Evolutionary conservation across 1,139 yeast species (phyloP), one percentile per base, ranked within the genome.

Genomic region (Debaryomyces coudertii): DNA sequence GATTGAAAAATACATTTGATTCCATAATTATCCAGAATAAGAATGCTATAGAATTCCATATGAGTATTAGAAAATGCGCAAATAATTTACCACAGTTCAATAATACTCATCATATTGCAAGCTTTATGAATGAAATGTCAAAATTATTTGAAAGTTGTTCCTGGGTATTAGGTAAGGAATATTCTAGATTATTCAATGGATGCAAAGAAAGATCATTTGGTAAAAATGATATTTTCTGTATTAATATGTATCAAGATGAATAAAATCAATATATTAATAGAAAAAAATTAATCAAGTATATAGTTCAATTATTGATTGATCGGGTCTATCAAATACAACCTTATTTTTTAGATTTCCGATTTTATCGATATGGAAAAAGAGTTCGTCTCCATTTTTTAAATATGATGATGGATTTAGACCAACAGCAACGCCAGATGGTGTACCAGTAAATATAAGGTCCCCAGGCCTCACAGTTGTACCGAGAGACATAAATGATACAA

Each of bases 341-440:
- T 55, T 60, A 60, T 77, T 78, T 14, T 52, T 49, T 46, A 79
- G 69, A 4, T 76, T 56, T 2, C 83, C 83, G 18, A 79, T 72
- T 7, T 66, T 60, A 12, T 69, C 73, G 24, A 79, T 60, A 36
- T 58, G 60, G 45, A 79, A 69, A 40, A 66, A 71, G 11, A 76
- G 75, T 2, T 63, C 65, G 52, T 79, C 83, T 12, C 77, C 77
- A 51, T 79, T 57, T 48, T 63, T 60, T 42, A 79, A 62, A 74
- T 76, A 79, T 44, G 57, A 65, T 31, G 71, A 69, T 4, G 72
- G 71, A 29, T 61, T 61, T 50, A 68, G 57, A 20, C 77, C 79
- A 68, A 76, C 46, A 12, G 69, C 72, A n/a, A 79, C 84, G 16
- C 84, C 84, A 36, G 73, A 62, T 23, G 83, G 83, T 5, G 83